A percentile compares a stretch with the other conserved stretches of the same genome.
Evolutionary conservation across 176 grass and related monocot species (phyloP).

Genomic region (Zizania latifolia): DNA sequence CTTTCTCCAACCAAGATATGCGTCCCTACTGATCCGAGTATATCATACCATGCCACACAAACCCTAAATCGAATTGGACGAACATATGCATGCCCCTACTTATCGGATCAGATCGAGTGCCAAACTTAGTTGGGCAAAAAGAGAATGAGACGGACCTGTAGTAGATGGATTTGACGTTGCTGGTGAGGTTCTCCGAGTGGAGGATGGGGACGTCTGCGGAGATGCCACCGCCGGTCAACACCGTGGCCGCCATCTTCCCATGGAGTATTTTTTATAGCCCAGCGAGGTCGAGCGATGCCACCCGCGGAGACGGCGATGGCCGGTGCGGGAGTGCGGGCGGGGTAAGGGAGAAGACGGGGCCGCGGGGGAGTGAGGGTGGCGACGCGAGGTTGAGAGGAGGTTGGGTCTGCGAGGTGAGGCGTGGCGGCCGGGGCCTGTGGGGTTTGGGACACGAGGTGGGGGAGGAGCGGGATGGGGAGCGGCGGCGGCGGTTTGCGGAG

Average conservation of each 20-base stretch:
- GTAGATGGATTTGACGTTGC: slow-evolving; percentile 65
- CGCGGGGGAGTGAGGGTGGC: no score
- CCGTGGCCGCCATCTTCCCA: background rate
- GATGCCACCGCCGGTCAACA: background rate
- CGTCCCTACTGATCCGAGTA: slow-evolving; percentile 25
- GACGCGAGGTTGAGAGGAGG: no score
- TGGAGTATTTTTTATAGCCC: no score
- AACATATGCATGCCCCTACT: background rate
- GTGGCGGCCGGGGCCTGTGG: no score
- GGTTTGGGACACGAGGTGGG: no score
- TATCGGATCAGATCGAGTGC: background rate
- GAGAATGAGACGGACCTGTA: slow-evolving; percentile 47
- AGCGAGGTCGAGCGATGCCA: no score
- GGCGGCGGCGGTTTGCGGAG: no score
- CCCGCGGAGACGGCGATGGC: no score
- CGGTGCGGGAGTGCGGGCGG: no score
- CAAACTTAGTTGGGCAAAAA: background rate
- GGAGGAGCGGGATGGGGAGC: no score
- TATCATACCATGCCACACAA: background rate
- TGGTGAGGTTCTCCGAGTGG: slow-evolving; percentile 56
- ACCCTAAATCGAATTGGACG: background rate
- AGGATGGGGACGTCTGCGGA: slow-evolving; percentile 45
- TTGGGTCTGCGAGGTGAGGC: no score
- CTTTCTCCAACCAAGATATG: slow-evolving; percentile 71
- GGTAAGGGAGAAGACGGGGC: no score